Evolutionary conservation across 176 grass and related monocot species (phyloP).

Genomic region (Rhynchospora tenuis): DNA sequence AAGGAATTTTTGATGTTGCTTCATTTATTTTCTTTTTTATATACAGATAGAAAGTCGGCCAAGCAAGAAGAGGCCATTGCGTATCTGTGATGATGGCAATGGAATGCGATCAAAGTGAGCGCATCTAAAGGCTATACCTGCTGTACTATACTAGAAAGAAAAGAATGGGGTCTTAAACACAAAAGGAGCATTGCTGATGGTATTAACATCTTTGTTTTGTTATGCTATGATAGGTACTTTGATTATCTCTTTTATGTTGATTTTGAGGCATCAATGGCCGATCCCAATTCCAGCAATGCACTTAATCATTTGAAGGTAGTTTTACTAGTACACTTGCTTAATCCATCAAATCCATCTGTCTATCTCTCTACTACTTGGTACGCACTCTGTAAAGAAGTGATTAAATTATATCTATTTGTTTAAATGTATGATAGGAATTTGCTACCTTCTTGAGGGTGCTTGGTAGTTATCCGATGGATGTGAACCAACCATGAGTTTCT

Average conservation of each 20-base stretch:
- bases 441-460: conserved; percentile 65
- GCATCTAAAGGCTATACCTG: background rate
- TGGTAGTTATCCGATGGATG: conserved; percentile 67
- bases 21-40: background rate
- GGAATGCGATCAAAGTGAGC: conserved; percentile 52
- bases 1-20: conserved; percentile 8
- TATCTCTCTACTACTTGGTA: background rate
- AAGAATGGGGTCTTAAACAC: background rate
- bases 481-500: conserved; percentile 44
- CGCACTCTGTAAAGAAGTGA: background rate
- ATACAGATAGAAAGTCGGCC: conserved; percentile 86
- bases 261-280: conserved; percentile 90
- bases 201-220: background rate
- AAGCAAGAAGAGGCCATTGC: conserved; percentile 53
- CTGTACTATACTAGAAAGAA: conserved; percentile 14
- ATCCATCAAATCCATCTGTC: background rate
- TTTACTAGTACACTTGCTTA: background rate
- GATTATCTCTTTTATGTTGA: conserved; percentile 93
- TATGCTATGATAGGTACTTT: conserved; percentile 51
- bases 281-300: conserved; percentile 66
- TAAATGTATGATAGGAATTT: conserved; percentile 45
- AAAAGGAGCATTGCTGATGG: background rate
- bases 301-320: conserved; percentile 71
- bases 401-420: background rate
- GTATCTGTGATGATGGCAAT: conserved; percentile 53